Percentiles rank a stretch among this genome's conserved stretches.
These are phyloP conservation scores for Vishniacozyma victoriae DNA, from an alignment of 768 basidiomycete genomes.

Conservation along the genomic window DNA sequence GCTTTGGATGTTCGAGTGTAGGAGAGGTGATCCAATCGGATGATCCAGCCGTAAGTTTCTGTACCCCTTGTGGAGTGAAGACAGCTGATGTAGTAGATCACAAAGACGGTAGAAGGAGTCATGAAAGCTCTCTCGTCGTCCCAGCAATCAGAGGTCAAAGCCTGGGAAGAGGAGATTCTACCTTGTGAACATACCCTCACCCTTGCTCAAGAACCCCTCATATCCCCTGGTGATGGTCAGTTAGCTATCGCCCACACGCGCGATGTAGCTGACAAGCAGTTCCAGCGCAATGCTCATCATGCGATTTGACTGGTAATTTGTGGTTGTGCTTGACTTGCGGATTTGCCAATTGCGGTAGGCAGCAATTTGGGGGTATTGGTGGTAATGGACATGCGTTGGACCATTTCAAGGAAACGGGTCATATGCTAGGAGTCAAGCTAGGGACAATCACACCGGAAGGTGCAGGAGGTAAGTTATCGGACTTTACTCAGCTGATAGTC, in stretches of 20 bases:
- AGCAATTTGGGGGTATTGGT: conserved; percentile 70
- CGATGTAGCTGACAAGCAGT: conserved; percentile 49
- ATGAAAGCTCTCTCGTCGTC: conserved; percentile 80
- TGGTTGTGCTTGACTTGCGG: conserved; percentile 96
- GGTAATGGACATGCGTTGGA: conserved; percentile 85
- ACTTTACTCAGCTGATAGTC: neutral
- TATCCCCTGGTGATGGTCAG: conserved; percentile 28
- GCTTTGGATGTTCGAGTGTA: conserved; percentile 61
- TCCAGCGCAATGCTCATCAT: conserved; percentile 71
- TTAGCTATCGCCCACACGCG: neutral
- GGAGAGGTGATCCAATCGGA: conserved; percentile 30
- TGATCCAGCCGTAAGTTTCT: conserved; percentile 22
- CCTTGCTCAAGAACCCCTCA: conserved; percentile 52
- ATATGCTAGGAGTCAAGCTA: conserved; percentile 81
- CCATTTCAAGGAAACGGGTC: conserved; percentile 67
- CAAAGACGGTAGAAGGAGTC: conserved; percentile 59
- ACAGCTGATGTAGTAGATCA: conserved; percentile 49
- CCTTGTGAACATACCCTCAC: conserved; percentile 75
- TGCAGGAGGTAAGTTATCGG: conserved; percentile 60
- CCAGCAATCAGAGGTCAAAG: conserved; percentile 87
- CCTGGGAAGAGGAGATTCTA: conserved; percentile 92
- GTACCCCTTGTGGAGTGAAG: neutral
- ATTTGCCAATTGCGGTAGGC: conserved; percentile 77
- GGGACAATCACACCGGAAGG: conserved; percentile 97
- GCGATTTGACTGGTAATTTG: conserved; percentile 81